Evolutionary conservation across 306 rosid genomes (phyloP).

Genomic region (Fragaria nilgerrensis): DNA sequence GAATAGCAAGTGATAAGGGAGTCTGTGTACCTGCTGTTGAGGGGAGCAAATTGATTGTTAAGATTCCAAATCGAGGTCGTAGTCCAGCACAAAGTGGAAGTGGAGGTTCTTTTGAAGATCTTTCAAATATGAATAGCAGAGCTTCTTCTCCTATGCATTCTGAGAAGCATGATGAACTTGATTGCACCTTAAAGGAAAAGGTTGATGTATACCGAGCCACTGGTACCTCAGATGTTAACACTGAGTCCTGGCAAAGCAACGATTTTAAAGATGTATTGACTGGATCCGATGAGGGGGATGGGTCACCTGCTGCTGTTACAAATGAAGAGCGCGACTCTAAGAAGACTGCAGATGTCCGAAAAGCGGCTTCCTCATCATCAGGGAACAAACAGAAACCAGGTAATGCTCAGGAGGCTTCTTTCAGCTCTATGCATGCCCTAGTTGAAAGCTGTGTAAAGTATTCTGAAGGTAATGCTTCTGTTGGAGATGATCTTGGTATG

Average conservation of each 20-base stretch:
- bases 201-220: conserved; percentile 46
- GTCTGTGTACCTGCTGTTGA: neutral
- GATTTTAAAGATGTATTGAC: conserved; percentile 40
- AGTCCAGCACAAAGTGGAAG: conserved; percentile 65
- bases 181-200: conserved; percentile 47
- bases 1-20: conserved; percentile 45
- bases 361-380: conserved; percentile 42
- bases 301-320: conserved; percentile 37
- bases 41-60: conserved; percentile 48
- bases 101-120: conserved; percentile 65
- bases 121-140: conserved; percentile 42
- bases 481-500: conserved; percentile 75
- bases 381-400: conserved; percentile 49
- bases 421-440: conserved; percentile 75
- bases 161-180: conserved; percentile 60
- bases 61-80: conserved; percentile 62
- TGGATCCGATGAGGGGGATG: conserved; percentile 53
- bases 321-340: conserved; percentile 52
- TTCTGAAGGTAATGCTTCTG: conserved; percentile 62
- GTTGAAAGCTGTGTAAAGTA: conserved; percentile 78
- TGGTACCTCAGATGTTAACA: conserved; percentile 38
- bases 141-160: conserved; percentile 54
- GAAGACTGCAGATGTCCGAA: conserved; percentile 39
- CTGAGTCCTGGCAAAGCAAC: conserved; percentile 49
- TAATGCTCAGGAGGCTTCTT: conserved; percentile 57